Conservation (phyloP, 129 eudicot species). For the Deinandra increscens region DNA sequence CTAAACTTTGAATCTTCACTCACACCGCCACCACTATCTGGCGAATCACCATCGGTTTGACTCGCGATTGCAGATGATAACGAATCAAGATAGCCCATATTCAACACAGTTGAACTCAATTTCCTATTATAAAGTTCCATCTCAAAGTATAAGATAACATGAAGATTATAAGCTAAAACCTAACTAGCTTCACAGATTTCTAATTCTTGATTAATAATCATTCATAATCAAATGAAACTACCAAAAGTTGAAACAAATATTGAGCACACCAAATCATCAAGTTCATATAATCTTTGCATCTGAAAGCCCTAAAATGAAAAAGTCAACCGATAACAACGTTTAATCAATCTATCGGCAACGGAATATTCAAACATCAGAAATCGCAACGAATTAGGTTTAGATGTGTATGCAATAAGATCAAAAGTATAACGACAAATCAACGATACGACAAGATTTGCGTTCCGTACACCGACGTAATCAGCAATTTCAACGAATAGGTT, state of each 20-base stretch:
- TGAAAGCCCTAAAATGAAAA: conserved; percentile 2
- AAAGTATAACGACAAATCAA: conserved; percentile 14
- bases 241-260: not conserved
- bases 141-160: not conserved
- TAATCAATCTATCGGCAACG: too few species aligned
- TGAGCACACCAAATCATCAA: too few species aligned
- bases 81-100: conserved; percentile 35
- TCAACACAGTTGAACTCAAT: not conserved
- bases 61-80: conserved; percentile 23
- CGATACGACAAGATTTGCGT: conserved; percentile 11
- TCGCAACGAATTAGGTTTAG: conserved; percentile 7
- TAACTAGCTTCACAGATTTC: not conserved
- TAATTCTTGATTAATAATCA: not conserved
- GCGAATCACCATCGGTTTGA: conserved; percentile 34
- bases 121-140: conserved; percentile 10
- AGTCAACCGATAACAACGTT: too few species aligned
- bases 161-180: not conserved
- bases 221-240: not conserved
- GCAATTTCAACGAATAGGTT: not conserved
- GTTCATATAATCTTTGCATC: not conserved
- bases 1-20: conserved; percentile 86
- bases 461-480: conserved; percentile 13
- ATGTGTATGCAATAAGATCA: not conserved
- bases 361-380: too few species aligned
- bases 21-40: conserved; percentile 38